These are phyloP conservation scores for Candolleomyces eurysporus DNA, from an alignment of 768 basidiomycete species.

Conservation along the genomic window DNA sequence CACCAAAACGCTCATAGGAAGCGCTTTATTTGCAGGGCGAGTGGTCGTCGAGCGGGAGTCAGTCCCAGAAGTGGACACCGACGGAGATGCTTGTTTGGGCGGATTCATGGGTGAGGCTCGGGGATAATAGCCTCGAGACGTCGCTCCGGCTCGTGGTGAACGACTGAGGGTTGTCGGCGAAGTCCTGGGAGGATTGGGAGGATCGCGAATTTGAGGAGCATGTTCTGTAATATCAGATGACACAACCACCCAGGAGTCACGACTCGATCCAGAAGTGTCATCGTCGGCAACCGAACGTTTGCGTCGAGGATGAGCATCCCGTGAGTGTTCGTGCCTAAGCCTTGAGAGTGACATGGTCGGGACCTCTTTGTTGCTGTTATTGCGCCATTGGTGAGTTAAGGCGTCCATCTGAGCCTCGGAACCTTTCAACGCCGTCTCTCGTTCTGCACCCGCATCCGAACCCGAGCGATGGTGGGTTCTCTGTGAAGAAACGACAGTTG, in stretches of 20 bases:
- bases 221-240: slow-evolving; percentile 23
- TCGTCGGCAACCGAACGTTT: background rate
- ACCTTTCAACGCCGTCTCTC: slow-evolving; percentile 38
- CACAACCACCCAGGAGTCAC: slow-evolving; percentile 21
- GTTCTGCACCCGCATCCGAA: slow-evolving; percentile 52
- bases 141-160: background rate
- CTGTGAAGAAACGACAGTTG: slow-evolving; percentile 30
- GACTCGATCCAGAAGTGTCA: background rate
- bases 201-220: slow-evolving; percentile 23
- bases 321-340: slow-evolving; percentile 31
- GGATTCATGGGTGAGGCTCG: background rate
- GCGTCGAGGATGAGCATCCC: background rate
- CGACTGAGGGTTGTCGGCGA: slow-evolving; percentile 12
- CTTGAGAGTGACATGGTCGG: slow-evolving; percentile 21
- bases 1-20: slow-evolving; percentile 47
- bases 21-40: slow-evolving; percentile 26
- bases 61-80: background rate
- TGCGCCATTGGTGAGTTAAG: slow-evolving; percentile 26
- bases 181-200: slow-evolving; percentile 9
- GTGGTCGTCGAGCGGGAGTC: slow-evolving; percentile 32
- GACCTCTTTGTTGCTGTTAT: slow-evolving; percentile 26
- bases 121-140: slow-evolving; percentile 14
- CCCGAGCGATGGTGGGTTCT: slow-evolving; percentile 41
- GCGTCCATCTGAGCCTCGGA: slow-evolving; percentile 31
- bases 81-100: background rate